Conservation (phyloP, 805 yeast genomes). For the Lachancea fermentati region DNA sequence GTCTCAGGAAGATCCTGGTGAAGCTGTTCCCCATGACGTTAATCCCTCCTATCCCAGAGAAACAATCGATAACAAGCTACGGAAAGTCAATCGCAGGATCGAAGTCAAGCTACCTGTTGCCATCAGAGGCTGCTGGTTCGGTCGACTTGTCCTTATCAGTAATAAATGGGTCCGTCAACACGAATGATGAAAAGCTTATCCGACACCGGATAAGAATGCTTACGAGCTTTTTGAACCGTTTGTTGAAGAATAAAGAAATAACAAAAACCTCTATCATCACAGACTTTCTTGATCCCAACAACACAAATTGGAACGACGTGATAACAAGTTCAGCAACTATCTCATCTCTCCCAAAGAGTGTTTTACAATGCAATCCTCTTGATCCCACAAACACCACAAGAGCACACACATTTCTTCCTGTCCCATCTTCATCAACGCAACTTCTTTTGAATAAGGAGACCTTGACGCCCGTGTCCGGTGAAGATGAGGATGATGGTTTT, state of each 20-base stretch:
- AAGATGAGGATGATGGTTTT: conserved; percentile 19
- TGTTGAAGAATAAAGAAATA: conserved; percentile 25
- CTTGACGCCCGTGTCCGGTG: conserved; percentile 4
- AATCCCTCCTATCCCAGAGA: conserved; percentile 93
- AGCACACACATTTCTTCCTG: conserved; percentile 31
- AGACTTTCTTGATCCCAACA: conserved; percentile 32
- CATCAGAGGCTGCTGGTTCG: conserved; percentile 28
- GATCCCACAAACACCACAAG: conserved; percentile 33
- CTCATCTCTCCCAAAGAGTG: conserved; percentile 29
- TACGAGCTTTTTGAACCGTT: conserved; percentile 29
- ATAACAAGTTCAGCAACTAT: conserved; percentile 31
- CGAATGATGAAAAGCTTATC: conserved; percentile 31
- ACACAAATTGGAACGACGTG: conserved; percentile 31
- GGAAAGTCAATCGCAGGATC: conserved; percentile 29
- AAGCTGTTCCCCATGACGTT: conserved; percentile 75
- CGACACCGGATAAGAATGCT: conserved; percentile 33
- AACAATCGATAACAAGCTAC: conserved; percentile 41
- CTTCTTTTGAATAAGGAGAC: conserved; percentile 17
- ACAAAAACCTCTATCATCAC: conserved; percentile 28
- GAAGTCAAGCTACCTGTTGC: conserved; percentile 24
- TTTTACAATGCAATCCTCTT: conserved; percentile 31
- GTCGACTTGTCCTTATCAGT: conserved; percentile 29
- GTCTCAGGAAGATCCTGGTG: conserved; percentile 61
- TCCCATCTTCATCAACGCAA: conserved; percentile 25
- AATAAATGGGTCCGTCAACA: conserved; percentile 26